Evolutionary conservation across 257 asterid species (phyloP), one percentile per base, ranked within the genome.

Genomic region (Solanum appendiculatum): DNA sequence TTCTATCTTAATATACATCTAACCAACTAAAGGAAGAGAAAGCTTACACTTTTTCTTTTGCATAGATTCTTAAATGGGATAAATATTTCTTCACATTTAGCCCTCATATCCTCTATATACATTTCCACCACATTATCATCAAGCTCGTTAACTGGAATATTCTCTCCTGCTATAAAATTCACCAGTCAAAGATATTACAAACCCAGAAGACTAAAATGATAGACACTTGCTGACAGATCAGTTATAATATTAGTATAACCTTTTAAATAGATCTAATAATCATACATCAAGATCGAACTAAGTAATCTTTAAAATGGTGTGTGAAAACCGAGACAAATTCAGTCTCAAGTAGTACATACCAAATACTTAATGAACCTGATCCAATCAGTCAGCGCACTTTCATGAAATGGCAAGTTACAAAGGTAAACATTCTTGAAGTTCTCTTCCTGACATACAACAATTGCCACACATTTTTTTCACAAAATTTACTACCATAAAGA

Each of bases 141-240:
- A 70, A 93, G 88, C 85, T 93, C 94, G 86, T 90, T 90, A 88
- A 93, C 10, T 33, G 97, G 91, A 56, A 89, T 89, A 85, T 90
- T 90, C 70, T 92, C 91, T 89, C 99, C 97, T 46, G 97, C 98
- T 96, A 94, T 83, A 88, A 82, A 36, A 39, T 21, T 42, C 84
- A 77, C 25, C 39, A 75, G 58, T 40, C 36, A 75, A 13, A 40
- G 36, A 40, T 40, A 75, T n/a, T 75, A 75, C 83, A 75, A 75
- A 40, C 33, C 23, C 13, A 77, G 39, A 42, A 77, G 25, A 25
- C 83, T 40, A 42, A 75, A n/a, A 13, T 40, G 36, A n/a, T n/a
- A 16, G 44, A 39, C 75, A 68, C 54, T 37, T 74, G 54, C 54
- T 3, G 46, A 74, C 11, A 74, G 27, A 37, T 74, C 82, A 74